Base-by-base conservation (phyloP, 495 filamentous ascomycete species). In the Hyaloscypha finlandica region DNA sequence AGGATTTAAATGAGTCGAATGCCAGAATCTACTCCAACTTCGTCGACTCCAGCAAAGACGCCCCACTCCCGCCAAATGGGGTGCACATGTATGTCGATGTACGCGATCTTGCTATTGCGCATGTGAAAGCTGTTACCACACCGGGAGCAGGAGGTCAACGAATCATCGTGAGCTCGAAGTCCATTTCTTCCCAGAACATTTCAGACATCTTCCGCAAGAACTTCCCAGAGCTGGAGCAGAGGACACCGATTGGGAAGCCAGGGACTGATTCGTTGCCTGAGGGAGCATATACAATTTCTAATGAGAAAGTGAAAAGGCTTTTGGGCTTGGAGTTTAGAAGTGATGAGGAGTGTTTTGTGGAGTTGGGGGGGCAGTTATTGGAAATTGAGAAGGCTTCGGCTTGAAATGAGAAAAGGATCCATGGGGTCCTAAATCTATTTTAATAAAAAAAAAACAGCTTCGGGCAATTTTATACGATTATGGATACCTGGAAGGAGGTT, bases 321-420 rank as follows among this genome's bases (percentile, higher is more conserved):
- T 30, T 63, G 37, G 61, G 61, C 4, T 16, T 63, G 6, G 25
- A 53, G 8, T 63, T 52, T 33, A 51, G 45, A 25, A 63, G 61
- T 54, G 61, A 51, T 52, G 45, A 63, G 19, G 48, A 51, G n/a
- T 52, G 39, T 30, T 63, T 63, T 45, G 48, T 63, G 6, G 61
- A 63, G 2, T 63, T 63, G 45, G 61, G 25, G 1, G 53, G 30
- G 61, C 61, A 63, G 45, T 63, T 63, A 39, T 63, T 63, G 61
- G 48, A 51, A 5, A 63, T 63, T 63, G 61, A 63, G 42, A 63
- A 53, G 55, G 20, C 55, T 16, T 58, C 55, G 6, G 19, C 19
- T 14, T 25, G 19, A n/a, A 9, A 14, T 37, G 12, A 1, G 35
- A 37, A 25, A 25, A 25, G 2, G 25, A 25, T 25, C 25, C 25